Percentiles rank a stretch among this genome's conserved stretches.
These are phyloP conservation scores for Pleurotus tuoliensis DNA, from an alignment of 768 basidiomycete species.

Conservation along the genomic window DNA sequence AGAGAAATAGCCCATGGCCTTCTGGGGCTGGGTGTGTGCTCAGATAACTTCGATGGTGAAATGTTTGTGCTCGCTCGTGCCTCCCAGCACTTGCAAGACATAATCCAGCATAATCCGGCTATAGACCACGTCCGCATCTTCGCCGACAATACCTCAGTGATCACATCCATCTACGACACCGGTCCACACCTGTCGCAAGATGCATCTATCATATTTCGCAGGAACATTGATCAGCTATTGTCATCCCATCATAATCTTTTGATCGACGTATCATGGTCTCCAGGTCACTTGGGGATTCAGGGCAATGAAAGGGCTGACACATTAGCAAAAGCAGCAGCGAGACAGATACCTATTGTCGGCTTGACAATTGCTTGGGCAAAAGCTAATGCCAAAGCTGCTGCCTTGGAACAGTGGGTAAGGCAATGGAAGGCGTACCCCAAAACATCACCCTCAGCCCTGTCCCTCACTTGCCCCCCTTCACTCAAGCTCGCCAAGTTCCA, in stretches of 20 bases:
- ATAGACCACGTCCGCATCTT: constrained; percentile 19
- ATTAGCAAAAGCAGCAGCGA: constrained; percentile 20
- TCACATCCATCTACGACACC: constrained; percentile 15
- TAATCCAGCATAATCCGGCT: neutral
- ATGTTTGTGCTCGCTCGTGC: constrained; percentile 18
- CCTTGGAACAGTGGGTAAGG: too few species aligned
- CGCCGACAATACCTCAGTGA: constrained; percentile 20
- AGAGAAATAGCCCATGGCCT: constrained; percentile 8
- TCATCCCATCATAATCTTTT: too few species aligned
- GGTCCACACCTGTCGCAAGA: constrained; percentile 16
- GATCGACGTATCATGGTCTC: constrained; percentile 15
- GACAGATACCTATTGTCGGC: constrained; percentile 1
- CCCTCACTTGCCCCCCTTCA: too few species aligned
- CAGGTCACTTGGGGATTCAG: constrained; percentile 15
- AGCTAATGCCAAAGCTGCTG: too few species aligned
- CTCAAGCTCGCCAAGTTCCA: too few species aligned
- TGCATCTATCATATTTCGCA: neutral
- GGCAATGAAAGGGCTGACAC: constrained; percentile 21
- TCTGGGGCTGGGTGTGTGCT: constrained; percentile 19
- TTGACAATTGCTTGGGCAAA: constrained; percentile 13
- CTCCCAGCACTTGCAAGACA: constrained; percentile 8
- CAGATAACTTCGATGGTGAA: constrained; percentile 25
- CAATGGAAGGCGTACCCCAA: too few species aligned
- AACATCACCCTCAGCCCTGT: too few species aligned
- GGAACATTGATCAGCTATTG: neutral